Conservation (phyloP, 108 stramenopile species). For the Schizochytrium sp. region DNA sequence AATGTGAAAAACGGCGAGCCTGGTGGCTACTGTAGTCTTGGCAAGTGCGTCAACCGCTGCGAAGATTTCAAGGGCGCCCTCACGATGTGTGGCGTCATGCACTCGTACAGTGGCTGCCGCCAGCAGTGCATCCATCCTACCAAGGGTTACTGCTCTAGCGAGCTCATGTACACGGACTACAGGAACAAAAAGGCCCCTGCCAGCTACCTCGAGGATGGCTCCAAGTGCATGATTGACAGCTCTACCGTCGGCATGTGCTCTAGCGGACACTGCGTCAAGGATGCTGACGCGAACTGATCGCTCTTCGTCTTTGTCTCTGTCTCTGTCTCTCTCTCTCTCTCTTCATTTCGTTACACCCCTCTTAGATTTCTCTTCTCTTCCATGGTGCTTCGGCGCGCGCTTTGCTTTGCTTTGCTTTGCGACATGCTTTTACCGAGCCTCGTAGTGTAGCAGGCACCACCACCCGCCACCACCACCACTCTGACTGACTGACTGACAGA, state of each 20-base stretch:
- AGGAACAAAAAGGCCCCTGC: not conserved
- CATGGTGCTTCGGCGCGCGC: too few relatives aligned
- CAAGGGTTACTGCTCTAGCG: not conserved
- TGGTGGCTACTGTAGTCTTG: not conserved
- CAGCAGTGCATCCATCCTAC: not conserved
- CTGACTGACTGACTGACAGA: too few relatives aligned
- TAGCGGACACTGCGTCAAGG: not conserved
- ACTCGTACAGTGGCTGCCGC: not conserved
- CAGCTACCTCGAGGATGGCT: not conserved
- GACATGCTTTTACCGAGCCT: too few relatives aligned
- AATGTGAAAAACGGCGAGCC: not conserved
- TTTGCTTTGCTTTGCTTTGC: too few relatives aligned
- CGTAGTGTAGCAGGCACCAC: too few relatives aligned
- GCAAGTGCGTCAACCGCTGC: not conserved
- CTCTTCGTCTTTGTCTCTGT: too few relatives aligned
- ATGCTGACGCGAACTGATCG: not conserved
- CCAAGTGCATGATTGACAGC: not conserved
- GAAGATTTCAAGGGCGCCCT: not conserved
- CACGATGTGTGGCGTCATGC: not conserved
- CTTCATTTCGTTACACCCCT: too few relatives aligned
- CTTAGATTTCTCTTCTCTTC: too few relatives aligned
- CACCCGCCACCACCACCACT: too few relatives aligned
- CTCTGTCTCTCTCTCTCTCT: too few relatives aligned
- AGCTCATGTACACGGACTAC: not conserved
- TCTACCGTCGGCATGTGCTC: not conserved